Conservation (phyloP, 2,329 filamentous ascomycete species). For the Cercospora citrullina region DNA sequence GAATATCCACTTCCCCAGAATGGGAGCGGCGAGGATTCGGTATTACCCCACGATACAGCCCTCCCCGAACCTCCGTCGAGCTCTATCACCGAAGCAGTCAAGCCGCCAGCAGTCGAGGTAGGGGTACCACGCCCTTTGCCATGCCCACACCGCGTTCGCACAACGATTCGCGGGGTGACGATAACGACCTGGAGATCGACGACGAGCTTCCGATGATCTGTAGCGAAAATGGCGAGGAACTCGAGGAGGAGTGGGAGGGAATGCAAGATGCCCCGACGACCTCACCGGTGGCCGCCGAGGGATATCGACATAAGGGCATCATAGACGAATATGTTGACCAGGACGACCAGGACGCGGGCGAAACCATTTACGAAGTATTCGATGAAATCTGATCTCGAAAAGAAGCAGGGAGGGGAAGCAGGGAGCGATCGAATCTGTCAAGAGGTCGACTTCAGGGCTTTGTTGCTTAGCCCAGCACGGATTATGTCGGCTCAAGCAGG, state of each 20-base stretch:
- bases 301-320: slow-evolving; percentile 27
- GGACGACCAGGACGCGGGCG: slow-evolving; percentile 23
- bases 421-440: neutral
- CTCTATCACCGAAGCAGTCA: slow-evolving; percentile 29
- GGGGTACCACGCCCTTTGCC: slow-evolving; percentile 60
- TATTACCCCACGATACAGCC: slow-evolving; percentile 47
- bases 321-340: slow-evolving; percentile 20
- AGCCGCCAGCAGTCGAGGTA: slow-evolving; percentile 45
- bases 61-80: slow-evolving; percentile 43
- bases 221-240: slow-evolving; percentile 20
- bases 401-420: neutral
- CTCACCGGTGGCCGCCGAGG: slow-evolving; percentile 15
- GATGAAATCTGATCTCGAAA: slow-evolving; percentile 24
- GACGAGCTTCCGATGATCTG: slow-evolving; percentile 11
- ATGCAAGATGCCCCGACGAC: slow-evolving; percentile 38
- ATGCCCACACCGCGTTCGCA: slow-evolving; percentile 73
- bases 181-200: slow-evolving; percentile 33
- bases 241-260: slow-evolving; percentile 38
- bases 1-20: slow-evolving; percentile 58
- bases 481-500: slow-evolving; percentile 1
- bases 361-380: slow-evolving; percentile 28
- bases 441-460: neutral
- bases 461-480: slow-evolving; percentile 3
- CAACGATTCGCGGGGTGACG: slow-evolving; percentile 37
- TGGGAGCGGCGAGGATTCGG: slow-evolving; percentile 38